Conservation (phyloP, 2,329 filamentous ascomycete species). For the Myriosclerotinia curreyana region DNA sequence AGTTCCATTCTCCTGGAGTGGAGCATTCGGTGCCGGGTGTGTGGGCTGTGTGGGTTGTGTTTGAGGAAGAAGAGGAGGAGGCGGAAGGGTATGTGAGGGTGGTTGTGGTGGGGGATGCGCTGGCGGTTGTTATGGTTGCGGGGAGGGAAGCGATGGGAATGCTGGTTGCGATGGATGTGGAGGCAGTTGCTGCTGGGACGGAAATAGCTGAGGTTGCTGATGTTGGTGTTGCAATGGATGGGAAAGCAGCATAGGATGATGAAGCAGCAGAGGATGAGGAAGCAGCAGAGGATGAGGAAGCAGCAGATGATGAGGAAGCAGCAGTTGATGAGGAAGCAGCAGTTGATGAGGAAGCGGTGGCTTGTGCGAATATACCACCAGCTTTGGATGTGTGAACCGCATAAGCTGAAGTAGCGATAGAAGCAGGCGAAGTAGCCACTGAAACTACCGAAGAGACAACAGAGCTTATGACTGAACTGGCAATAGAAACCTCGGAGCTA, state of each 20-base stretch:
- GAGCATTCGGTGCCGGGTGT: conserved; percentile 45
- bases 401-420: background rate
- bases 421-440: too few species aligned
- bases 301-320: background rate
- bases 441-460: background rate
- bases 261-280: too few species aligned
- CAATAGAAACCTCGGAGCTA: background rate
- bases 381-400: background rate
- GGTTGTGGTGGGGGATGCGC: background rate
- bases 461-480: background rate
- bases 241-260: background rate
- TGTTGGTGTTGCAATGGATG: background rate
- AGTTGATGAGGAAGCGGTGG: background rate
- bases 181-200: background rate
- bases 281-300: conserved; percentile 13
- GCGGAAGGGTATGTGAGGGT: background rate
- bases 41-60: conserved; percentile 27
- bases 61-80: background rate
- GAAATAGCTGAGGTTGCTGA: background rate
- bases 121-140: background rate
- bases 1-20: conserved; percentile 51
- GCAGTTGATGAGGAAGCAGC: conserved; percentile 3
- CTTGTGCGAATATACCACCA: conserved; percentile 8
- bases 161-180: background rate
- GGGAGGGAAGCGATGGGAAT: conserved; percentile 1